Evolutionary conservation across 805 yeast species (phyloP).

Genomic region (Spathaspora sp.): DNA sequence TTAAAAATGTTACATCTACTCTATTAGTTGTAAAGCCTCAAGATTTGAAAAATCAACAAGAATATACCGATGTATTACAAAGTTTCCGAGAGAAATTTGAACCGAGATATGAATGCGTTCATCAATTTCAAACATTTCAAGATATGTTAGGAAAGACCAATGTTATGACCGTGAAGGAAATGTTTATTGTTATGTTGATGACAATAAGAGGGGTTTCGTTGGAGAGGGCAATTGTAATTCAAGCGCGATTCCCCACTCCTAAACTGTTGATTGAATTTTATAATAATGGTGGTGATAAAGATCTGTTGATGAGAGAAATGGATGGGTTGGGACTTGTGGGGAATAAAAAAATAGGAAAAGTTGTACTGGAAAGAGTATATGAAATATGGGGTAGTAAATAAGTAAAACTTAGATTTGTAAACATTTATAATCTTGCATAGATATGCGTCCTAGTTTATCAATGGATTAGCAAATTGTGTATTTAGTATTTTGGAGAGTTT

Average conservation of each 20-base stretch:
- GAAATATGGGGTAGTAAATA: conserved; percentile 50
- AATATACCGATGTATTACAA: conserved; percentile 40
- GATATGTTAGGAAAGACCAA: conserved; percentile 66
- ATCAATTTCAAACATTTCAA: conserved; percentile 46
- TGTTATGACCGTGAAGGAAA: conserved; percentile 68
- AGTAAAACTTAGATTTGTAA: no score
- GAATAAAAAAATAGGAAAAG: conserved; percentile 49
- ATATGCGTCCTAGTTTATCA: no score
- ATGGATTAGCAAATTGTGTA: no score
- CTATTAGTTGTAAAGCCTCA: conserved; percentile 52
- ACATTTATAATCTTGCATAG: no score
- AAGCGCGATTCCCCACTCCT: conserved; percentile 70
- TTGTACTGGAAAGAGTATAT: conserved; percentile 48
- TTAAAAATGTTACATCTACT: conserved; percentile 27
- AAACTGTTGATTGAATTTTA: conserved; percentile 50
- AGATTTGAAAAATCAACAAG: conserved; percentile 46
- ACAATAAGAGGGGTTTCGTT: conserved; percentile 75
- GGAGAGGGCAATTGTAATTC: conserved; percentile 82
- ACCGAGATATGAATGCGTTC: conserved; percentile 33
- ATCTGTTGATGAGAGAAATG: conserved; percentile 19
- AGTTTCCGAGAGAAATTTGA: conserved; percentile 46
- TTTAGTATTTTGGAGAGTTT: no score
- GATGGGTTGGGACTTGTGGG: conserved; percentile 40
- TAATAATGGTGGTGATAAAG: conserved; percentile 27
- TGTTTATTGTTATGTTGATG: conserved; percentile 74